Conservation (phyloP, 768 basidiomycete species). For the Russula brevipes region DNA sequence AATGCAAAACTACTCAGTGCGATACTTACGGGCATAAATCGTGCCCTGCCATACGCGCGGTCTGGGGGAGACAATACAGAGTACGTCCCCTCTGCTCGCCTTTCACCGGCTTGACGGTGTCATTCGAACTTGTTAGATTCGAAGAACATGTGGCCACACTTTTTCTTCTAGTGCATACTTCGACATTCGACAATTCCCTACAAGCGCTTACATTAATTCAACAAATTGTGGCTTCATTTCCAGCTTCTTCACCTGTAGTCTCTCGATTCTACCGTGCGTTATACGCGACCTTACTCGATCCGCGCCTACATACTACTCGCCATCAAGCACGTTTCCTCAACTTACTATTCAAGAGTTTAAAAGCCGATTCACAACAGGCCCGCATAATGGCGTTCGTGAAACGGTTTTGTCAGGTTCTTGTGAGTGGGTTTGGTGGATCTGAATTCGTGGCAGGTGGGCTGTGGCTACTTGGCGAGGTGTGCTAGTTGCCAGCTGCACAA, state of each 20-base stretch:
- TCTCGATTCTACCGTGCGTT: constrained; percentile 77
- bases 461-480: constrained; percentile 73
- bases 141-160: constrained; percentile 86
- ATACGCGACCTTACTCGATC: constrained; percentile 85
- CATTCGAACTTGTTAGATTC: constrained; percentile 45
- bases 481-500: neutral
- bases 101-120: neutral
- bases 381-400: constrained; percentile 11
- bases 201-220: constrained; percentile 88
- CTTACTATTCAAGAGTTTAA: constrained; percentile 64
- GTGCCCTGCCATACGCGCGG: constrained; percentile 89
- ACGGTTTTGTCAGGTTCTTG: constrained; percentile 34
- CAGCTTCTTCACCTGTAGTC: constrained; percentile 41
- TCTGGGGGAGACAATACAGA: constrained; percentile 61
- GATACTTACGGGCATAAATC: constrained; percentile 89
- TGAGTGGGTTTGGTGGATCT: constrained; percentile 2
- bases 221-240: constrained; percentile 63
- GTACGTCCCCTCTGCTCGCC: constrained; percentile 38
- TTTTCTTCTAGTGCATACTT: constrained; percentile 91
- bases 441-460: constrained; percentile 11
- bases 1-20: constrained; percentile 84
- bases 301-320: constrained; percentile 70
- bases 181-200: constrained; percentile 94
- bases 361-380: neutral
- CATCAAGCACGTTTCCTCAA: constrained; percentile 99